Evolutionary conservation across 2,329 filamentous ascomycete genomes (phyloP).

Genomic region (Aspergillus flavus): DNA sequence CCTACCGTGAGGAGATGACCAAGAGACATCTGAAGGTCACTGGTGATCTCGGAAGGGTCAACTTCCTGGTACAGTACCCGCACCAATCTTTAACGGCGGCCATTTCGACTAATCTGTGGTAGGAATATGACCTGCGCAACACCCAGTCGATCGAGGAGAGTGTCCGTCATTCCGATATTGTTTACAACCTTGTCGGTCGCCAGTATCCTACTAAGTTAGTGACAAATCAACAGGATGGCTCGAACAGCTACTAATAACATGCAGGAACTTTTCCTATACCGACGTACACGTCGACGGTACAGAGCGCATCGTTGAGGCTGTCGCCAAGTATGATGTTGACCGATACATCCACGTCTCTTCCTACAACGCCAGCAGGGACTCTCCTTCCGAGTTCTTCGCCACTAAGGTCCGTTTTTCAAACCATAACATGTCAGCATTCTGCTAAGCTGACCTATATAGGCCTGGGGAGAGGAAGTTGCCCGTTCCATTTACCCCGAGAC

Average conservation of each 20-base stretch:
- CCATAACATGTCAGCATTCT: conserved; percentile 1
- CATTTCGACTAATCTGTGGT: conserved; percentile 21
- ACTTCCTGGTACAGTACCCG: conserved; percentile 69
- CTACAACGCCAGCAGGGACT: conserved; percentile 81
- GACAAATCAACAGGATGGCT: neutral
- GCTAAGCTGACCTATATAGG: conserved; percentile 51
- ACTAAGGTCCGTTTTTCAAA: conserved; percentile 68
- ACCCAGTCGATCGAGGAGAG: conserved; percentile 95
- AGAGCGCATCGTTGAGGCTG: conserved; percentile 88
- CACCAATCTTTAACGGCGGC: neutral
- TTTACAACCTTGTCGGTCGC: conserved; percentile 93
- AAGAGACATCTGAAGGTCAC: conserved; percentile 95
- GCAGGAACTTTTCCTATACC: conserved; percentile 86
- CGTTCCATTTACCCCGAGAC: conserved; percentile 93
- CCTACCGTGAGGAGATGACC: conserved; percentile 95
- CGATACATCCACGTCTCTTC: conserved; percentile 96
- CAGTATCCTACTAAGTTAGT: conserved; percentile 92
- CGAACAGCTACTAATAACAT: conserved; percentile 34
- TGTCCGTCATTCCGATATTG: conserved; percentile 93
- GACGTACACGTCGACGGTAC: conserved; percentile 93
- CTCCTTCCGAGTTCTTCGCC: conserved; percentile 83
- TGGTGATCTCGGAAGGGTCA: conserved; percentile 88
- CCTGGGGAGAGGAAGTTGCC: conserved; percentile 76
- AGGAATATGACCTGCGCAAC: conserved; percentile 95
- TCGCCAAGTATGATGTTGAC: conserved; percentile 97